Percentiles rank a stretch among this genome's conserved stretches.
These are phyloP conservation scores for Rhododendron simsii DNA, from an alignment of 148 eudicot species.

Conservation along the genomic window DNA sequence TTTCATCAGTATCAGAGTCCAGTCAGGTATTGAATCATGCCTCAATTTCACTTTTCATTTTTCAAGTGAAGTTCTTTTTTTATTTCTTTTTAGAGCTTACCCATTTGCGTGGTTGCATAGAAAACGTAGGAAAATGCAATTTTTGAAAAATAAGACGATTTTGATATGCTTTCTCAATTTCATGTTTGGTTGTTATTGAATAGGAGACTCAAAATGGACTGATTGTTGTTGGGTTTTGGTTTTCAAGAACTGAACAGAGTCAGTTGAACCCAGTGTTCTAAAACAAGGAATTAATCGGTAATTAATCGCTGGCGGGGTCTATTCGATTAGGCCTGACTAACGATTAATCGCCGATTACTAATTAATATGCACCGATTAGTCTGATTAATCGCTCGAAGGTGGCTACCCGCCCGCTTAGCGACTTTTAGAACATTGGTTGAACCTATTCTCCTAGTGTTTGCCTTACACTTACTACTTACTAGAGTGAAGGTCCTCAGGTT, in stretches of 20 bases:
- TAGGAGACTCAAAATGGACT: background rate
- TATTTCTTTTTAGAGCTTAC: background rate
- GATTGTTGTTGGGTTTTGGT: background rate
- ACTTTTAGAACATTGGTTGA: too few relatives aligned
- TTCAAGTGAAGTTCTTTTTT: background rate
- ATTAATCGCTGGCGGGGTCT: too few relatives aligned
- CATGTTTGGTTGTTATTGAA: background rate
- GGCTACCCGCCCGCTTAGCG: too few relatives aligned
- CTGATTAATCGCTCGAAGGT: too few relatives aligned
- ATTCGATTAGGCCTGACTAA: too few relatives aligned
- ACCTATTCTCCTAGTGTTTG: background rate
- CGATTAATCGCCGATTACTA: too few relatives aligned
- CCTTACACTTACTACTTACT: background rate
- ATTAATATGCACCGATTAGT: too few relatives aligned
- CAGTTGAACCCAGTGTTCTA: background rate
- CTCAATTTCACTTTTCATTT: background rate
- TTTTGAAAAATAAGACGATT: background rate
- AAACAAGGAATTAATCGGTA: too few relatives aligned
- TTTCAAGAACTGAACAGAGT: background rate
- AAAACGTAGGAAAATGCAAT: background rate
- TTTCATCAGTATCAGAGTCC: slow-evolving; percentile 9
- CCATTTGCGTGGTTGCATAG: slow-evolving; percentile 3
- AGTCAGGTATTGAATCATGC: slow-evolving; percentile 5
- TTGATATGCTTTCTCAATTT: background rate
- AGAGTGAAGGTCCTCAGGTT: slow-evolving; percentile 1